A percentile compares a stretch with the other conserved stretches of the same genome.
phyloP scores from a whole-genome alignment of 805 yeast genomes.

The Metschnikowia amazonensis region DNA sequence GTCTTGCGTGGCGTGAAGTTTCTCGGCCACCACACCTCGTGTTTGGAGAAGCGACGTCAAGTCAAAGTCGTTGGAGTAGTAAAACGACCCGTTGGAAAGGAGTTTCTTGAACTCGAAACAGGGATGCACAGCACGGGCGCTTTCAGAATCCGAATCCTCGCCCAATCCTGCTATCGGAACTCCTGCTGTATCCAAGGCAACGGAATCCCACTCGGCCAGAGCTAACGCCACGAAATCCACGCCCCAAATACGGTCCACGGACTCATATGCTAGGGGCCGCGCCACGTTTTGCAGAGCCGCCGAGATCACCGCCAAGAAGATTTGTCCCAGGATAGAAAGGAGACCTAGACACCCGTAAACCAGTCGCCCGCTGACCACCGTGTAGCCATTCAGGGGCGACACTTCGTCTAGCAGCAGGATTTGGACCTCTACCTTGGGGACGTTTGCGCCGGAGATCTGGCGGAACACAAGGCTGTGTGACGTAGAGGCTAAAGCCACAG shows the following conservation, averaged over 20 bases:
- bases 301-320: conserved; percentile 76
- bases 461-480: conserved; percentile 17
- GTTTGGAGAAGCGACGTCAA: conserved; percentile 81
- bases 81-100: conserved; percentile 83
- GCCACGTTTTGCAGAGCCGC: conserved; percentile 71
- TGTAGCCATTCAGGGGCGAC: conserved; percentile 37
- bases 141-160: conserved; percentile 24
- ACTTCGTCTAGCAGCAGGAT: conserved; percentile 36
- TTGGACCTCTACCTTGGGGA: conserved; percentile 40
- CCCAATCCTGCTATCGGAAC: conserved; percentile 41
- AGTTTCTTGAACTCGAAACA: conserved; percentile 76
- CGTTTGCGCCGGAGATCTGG: conserved; percentile 7
- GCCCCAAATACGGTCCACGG: conserved; percentile 73
- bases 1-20: conserved; percentile 8
- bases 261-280: conserved; percentile 71
- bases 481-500: conserved; percentile 16
- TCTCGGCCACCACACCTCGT: conserved; percentile 51
- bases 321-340: conserved; percentile 61
- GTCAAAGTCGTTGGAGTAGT: conserved; percentile 89
- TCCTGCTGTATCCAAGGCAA: conserved; percentile 66
- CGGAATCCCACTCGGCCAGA: conserved; percentile 73
- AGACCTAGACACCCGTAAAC: conserved; percentile 75
- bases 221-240: conserved; percentile 84
- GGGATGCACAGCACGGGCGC: conserved; percentile 54
- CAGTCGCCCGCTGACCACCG: conserved; percentile 35